Percentiles rank a stretch among this genome's conserved stretches.
These are phyloP conservation scores for Microbotryum lychnidis-dioicae DNA, from an alignment of 1,284 basidiomycete species.

Conservation along the genomic window DNA sequence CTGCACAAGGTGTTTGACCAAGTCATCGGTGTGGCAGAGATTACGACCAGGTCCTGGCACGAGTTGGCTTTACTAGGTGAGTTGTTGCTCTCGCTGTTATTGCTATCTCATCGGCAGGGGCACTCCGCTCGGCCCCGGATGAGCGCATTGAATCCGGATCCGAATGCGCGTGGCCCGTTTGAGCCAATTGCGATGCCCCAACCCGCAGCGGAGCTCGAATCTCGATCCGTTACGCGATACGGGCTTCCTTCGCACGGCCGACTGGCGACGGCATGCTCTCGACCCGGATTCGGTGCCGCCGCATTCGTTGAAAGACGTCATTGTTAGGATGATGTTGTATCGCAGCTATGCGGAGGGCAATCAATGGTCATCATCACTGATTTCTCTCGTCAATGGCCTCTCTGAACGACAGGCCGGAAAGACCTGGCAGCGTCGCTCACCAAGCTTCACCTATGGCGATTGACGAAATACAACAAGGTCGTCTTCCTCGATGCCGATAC, in stretches of 20 bases:
- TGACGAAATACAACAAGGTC: constrained; percentile 75
- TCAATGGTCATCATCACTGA: background rate
- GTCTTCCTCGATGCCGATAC: constrained; percentile 96
- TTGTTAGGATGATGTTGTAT: background rate
- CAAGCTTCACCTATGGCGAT: constrained; percentile 88
- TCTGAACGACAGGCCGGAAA: constrained; percentile 59
- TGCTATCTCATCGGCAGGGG: too few species aligned
- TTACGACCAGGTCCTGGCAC: constrained; percentile 53
- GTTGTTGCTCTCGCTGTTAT: constrained; percentile 36
- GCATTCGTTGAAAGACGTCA: background rate
- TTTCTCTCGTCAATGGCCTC: background rate
- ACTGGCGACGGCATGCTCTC: background rate
- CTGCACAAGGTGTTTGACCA: constrained; percentile 72
- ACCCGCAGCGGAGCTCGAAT: too few species aligned
- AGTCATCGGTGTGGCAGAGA: constrained; percentile 84
- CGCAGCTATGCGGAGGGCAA: background rate
- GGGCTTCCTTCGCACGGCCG: too few species aligned
- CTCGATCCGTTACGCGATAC: too few species aligned
- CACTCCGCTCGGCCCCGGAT: too few species aligned
- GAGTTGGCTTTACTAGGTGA: constrained; percentile 74
- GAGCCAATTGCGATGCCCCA: too few species aligned
- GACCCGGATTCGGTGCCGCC: background rate
- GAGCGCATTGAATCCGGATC: too few species aligned
- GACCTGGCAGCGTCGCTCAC: constrained; percentile 88
- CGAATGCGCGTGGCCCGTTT: too few species aligned